Conservation (phyloP, 768 basidiomycete genomes). For the Boletus bicolor region DNA sequence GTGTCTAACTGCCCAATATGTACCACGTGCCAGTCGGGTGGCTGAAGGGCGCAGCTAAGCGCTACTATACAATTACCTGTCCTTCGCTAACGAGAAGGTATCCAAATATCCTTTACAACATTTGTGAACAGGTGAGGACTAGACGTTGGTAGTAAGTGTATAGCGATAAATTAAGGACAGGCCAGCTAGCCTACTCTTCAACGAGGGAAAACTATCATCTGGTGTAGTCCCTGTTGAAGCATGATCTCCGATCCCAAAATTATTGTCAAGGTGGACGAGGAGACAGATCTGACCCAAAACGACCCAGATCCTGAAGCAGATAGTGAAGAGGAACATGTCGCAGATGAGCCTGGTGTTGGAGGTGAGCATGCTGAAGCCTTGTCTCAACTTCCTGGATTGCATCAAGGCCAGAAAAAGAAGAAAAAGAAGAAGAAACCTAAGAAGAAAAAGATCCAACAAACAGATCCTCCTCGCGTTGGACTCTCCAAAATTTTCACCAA, state of each 20-base stretch:
- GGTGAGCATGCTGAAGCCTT: slow-evolving; percentile 24
- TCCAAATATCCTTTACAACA: neutral
- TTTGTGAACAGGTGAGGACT: neutral
- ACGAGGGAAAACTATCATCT: neutral
- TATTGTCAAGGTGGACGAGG: slow-evolving; percentile 13
- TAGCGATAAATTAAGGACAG: neutral
- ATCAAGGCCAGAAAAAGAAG: slow-evolving; percentile 68
- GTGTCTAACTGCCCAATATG: neutral
- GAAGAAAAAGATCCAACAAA: slow-evolving; percentile 78
- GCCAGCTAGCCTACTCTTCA: neutral
- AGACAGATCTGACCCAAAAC: slow-evolving; percentile 9
- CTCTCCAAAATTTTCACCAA: slow-evolving; percentile 84
- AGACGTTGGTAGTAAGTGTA: neutral
- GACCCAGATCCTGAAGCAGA: slow-evolving; percentile 28
- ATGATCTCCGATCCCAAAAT: slow-evolving; percentile 22
- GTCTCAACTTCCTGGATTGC: neutral
- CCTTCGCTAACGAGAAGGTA: neutral
- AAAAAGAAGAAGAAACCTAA: slow-evolving; percentile 96
- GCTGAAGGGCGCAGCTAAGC: neutral
- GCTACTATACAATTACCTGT: neutral
- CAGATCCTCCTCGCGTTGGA: slow-evolving; percentile 89
- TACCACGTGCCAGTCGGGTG: neutral
- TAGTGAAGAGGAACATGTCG: slow-evolving; percentile 33
- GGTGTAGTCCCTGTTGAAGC: neutral
- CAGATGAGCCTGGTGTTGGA: slow-evolving; percentile 20